Evolutionary conservation across 1,284 basidiomycete species (phyloP), one percentile per base, ranked within the genome.

Genomic region (Cryptococcus sp.): DNA sequence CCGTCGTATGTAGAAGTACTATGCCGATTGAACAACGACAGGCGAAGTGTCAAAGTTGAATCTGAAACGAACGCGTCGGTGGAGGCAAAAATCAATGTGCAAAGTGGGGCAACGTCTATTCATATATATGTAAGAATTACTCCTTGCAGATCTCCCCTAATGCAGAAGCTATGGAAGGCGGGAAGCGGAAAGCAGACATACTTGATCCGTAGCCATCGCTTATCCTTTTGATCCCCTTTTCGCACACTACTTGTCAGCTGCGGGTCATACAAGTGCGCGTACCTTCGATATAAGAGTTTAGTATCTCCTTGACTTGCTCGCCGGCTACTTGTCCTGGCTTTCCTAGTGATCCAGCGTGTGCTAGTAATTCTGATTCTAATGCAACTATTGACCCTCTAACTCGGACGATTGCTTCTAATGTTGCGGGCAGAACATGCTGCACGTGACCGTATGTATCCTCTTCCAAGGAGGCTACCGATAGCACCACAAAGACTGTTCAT

Each of bases 401-500:
- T 19, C 69, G 57, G 10, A 72, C 62, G 4, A 73, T 61, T 1
- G 67, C 66, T 53, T 73, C 72, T n/a, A 73, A 55, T 23, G 65
- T 64, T 1, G 64, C 55, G 2, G 72, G 70, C 5, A 72, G 52
- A 37, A 70, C 60, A 24, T 64, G 63, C 55, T 73, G 72, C 11
- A 72, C 63, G 45, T 65, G 57, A 36, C 72, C 72, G 50, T 69
- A 72, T 19, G 59, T 64, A 53, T 73, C 72, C 45, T 73, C 70
- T 39, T 67, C 61, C 7, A 63, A 55, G 0, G 71, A 70, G 1
- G 68, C 67, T n/a, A 68, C 56, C 5, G 59, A 41, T 3, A 72
- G 52, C 2, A 56, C 60, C 1, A 63, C 57, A 22, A 73, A 52
- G 28, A 68, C 69, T 72, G 53, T 19, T 2, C 45, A n/a, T 36